Evolutionary conservation across 1,284 basidiomycete species (phyloP), one percentile per base, ranked within the genome.

Genomic region (Cutaneotrichosporon mucoides): DNA sequence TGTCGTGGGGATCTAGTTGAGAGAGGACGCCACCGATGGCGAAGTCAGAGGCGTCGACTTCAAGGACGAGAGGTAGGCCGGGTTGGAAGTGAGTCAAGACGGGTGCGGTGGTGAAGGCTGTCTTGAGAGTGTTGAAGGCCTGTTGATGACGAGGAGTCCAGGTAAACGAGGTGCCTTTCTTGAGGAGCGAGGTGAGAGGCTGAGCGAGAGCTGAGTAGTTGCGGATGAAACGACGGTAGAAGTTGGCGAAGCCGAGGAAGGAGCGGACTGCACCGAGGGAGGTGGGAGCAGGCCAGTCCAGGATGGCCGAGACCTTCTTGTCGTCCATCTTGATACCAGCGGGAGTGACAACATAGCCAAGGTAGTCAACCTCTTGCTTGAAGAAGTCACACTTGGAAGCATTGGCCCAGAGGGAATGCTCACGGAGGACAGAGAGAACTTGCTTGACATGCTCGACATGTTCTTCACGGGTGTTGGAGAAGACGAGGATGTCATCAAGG

Each of bases 311-410:
- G 50, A 66, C 0, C 49, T 61, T 5, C 79, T 80, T 2, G 24
- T 35, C 0, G 75, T 78, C 81, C 81, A 83, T 60, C 3, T 4
- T 10, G 37, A 60, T 34, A 1, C 44, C 44, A 3, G 33, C 37
- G 1, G 24, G 9, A 0, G 36, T 10, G 1, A 60, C 40, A 4
- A 50, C n/a, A 58, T 77, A 78, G 0, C 82, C 80, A 0, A 60
- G 49, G 49, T 55, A 60, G 8, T 43, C 49, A 7, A 41, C 33
- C 9, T 34, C 4, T n/a, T 24, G 12, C 3, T 16, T 48, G 57
- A 72, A 60, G 61, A 80, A 82, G 38, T 73, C 64, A 64, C 80
- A 81, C 62, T 83, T 82, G 35, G 76, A 68, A 0, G 74, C 51
- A 38, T 79, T 79, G 3, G 74, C 59, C 61, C 67, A 81, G 0